Conservation (phyloP, 1,139 yeast genomes). For the Taphrina communis region DNA sequence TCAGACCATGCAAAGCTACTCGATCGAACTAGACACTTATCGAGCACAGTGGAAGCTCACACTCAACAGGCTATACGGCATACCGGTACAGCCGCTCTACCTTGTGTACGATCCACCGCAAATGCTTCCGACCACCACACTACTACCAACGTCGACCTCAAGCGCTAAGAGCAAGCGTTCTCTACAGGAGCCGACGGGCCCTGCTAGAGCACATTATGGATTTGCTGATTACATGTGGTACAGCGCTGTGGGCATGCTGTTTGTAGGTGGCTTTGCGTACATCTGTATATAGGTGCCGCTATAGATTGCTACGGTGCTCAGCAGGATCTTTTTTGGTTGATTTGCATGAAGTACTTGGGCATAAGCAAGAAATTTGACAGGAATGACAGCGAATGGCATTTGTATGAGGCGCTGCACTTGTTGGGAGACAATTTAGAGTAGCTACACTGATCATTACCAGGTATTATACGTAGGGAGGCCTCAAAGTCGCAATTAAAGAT, state of each 20-base stretch:
- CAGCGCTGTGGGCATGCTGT: slow-evolving; percentile 46
- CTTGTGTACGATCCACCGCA: slow-evolving; percentile 91
- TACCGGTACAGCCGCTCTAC: slow-evolving; percentile 82
- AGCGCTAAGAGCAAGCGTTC: slow-evolving; percentile 48
- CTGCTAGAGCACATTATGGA: not conserved
- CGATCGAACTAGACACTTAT: slow-evolving; percentile 13
- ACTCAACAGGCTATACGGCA: slow-evolving; percentile 82
- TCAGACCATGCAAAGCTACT: slow-evolving; percentile 65
- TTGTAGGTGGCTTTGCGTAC: slow-evolving; percentile 45
- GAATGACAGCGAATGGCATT: too few relatives aligned
- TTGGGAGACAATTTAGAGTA: too few relatives aligned
- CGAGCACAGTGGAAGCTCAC: slow-evolving; percentile 46
- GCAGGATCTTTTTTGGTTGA: too few relatives aligned
- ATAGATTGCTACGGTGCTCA: too few relatives aligned
- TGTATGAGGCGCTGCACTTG: too few relatives aligned
- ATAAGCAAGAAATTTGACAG: too few relatives aligned
- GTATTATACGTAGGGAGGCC: too few relatives aligned
- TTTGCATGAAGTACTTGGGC: too few relatives aligned
- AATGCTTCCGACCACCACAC: slow-evolving; percentile 81
- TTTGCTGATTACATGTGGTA: slow-evolving; percentile 43
- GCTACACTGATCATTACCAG: too few relatives aligned
- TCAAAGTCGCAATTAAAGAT: too few relatives aligned
- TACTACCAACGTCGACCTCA: slow-evolving; percentile 49
- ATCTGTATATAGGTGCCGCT: not conserved
- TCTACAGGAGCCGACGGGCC: slow-evolving; percentile 18